Percentiles rank a stretch among this genome's conserved stretches.
These are phyloP conservation scores for Microbotryomycetes sp. DNA, from an alignment of 1,284 basidiomycete genomes.

Conservation along the genomic window DNA sequence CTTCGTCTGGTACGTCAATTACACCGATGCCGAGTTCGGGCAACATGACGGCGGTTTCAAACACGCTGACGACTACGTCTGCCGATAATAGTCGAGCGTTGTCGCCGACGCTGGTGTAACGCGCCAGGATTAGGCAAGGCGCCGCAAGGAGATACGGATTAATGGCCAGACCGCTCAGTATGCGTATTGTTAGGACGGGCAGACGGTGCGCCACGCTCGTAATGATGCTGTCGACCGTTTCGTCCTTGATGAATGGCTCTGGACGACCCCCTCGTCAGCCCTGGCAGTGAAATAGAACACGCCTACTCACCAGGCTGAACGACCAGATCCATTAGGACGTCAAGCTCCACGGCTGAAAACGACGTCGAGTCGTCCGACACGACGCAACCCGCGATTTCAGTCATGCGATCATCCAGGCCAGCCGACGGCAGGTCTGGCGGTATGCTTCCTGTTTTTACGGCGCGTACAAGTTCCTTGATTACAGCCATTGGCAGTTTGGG, in stretches of 20 bases:
- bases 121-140: not conserved
- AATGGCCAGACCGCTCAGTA: not conserved
- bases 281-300: not conserved
- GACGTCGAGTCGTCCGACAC: not conserved
- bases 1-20: not conserved
- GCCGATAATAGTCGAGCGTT: constrained; percentile 1
- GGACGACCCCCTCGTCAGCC: not conserved
- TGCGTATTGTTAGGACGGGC: not conserved
- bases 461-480: constrained; percentile 3
- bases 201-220: not conserved
- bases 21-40: not conserved
- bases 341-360: constrained; percentile 2
- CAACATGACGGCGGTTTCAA: constrained; percentile 12
- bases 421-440: constrained; percentile 11
- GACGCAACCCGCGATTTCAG: constrained; percentile 2
- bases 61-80: not conserved
- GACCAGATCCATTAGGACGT: constrained; percentile 11
- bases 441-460: constrained; percentile 1
- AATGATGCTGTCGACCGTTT: not conserved
- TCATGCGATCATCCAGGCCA: constrained; percentile 14
- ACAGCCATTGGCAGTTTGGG: not conserved
- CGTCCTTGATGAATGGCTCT: constrained; percentile 7
- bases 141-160: constrained; percentile 1
- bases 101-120: not conserved
- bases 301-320: constrained; percentile 4